Evolutionary conservation across 2,329 filamentous ascomycete species (phyloP).

Genomic region (Pseudogymnoascus sp.): DNA sequence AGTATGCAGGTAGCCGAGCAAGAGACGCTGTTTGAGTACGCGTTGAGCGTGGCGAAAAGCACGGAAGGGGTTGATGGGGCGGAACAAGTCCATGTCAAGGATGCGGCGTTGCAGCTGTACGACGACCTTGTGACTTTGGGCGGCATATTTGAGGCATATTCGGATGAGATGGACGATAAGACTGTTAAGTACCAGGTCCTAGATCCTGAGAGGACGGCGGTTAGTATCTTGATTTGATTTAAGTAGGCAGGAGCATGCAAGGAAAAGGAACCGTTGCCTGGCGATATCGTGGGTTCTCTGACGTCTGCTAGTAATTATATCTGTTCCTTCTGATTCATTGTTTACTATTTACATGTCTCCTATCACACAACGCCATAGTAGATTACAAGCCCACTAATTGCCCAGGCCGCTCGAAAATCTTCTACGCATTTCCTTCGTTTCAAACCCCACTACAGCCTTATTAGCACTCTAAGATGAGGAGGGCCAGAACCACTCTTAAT

Average conservation of each 20-base stretch:
- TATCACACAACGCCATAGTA: background rate
- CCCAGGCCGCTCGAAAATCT: background rate
- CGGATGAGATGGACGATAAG: conserved; percentile 30
- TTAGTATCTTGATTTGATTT: conserved; percentile 32
- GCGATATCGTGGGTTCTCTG: background rate
- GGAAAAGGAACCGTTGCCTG: background rate
- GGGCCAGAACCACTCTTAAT: too few species aligned
- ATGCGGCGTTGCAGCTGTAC: background rate
- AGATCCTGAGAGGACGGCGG: conserved; percentile 34
- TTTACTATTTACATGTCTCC: background rate
- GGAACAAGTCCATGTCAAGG: background rate
- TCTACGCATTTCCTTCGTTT: background rate
- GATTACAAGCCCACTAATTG: background rate
- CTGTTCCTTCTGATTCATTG: background rate
- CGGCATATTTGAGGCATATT: conserved; percentile 29
- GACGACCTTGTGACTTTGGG: background rate
- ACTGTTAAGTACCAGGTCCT: conserved; percentile 36
- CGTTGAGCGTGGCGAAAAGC: conserved; percentile 18
- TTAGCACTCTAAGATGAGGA: background rate
- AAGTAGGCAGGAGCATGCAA: background rate
- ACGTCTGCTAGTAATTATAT: background rate
- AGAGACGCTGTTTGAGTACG: conserved; percentile 30
- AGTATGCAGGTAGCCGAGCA: conserved; percentile 39
- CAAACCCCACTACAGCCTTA: background rate
- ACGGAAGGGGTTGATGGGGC: background rate